Evolutionary conservation across 768 basidiomycete genomes (phyloP).

Genomic region (Phylloporus rhodoxanthus): DNA sequence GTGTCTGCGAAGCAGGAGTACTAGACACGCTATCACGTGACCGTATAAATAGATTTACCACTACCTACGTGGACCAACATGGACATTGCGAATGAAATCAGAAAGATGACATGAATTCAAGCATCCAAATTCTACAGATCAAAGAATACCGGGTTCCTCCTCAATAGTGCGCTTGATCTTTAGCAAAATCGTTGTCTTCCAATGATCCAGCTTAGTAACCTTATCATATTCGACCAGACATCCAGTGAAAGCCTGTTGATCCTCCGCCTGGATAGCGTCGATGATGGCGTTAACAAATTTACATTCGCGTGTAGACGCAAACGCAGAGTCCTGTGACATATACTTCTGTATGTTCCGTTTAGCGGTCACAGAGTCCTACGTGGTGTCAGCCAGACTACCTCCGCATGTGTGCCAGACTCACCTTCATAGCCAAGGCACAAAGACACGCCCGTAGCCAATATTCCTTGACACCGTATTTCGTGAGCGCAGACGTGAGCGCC

Average conservation of each 20-base stretch:
- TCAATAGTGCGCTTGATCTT: slow-evolving; percentile 82
- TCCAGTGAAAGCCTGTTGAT: slow-evolving; percentile 68
- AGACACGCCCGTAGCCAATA: slow-evolving; percentile 87
- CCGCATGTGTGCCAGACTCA: slow-evolving; percentile 35
- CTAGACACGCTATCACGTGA: slow-evolving; percentile 18
- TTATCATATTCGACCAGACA: slow-evolving; percentile 92
- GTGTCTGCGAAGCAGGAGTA: not conserved
- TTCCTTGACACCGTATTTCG: slow-evolving; percentile 98
- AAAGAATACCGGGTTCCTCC: slow-evolving; percentile 42
- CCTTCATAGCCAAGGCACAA: slow-evolving; percentile 83
- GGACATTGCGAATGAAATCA: not conserved
- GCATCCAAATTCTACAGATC: slow-evolving; percentile 3
- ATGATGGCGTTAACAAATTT: slow-evolving; percentile 77
- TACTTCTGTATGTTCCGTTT: slow-evolving; percentile 76
- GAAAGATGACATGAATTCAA: not conserved
- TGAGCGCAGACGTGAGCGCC: slow-evolving; percentile 72
- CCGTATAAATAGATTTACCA: too few relatives aligned
- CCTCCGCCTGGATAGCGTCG: slow-evolving; percentile 70
- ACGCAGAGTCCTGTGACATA: slow-evolving; percentile 75
- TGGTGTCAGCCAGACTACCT: slow-evolving; percentile 9
- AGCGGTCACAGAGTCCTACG: slow-evolving; percentile 78
- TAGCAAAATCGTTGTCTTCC: slow-evolving; percentile 89
- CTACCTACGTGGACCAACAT: slow-evolving; percentile 18
- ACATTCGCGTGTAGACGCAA: slow-evolving; percentile 83
- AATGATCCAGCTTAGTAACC: slow-evolving; percentile 87